Conservation (phyloP, 805 yeast genomes). For the Schwanniomyces occidentalis region DNA sequence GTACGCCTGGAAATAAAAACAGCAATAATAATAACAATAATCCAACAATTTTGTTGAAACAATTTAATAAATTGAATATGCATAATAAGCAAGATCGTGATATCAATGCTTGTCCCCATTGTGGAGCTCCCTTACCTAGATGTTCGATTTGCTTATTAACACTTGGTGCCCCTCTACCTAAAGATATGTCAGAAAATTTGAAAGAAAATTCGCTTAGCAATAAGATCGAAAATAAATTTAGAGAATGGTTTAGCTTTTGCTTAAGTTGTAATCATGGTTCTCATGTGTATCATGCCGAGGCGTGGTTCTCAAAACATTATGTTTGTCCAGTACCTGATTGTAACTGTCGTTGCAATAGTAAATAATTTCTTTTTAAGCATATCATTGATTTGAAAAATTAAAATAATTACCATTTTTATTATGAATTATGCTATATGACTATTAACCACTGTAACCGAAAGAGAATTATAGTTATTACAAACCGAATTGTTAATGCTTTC, state of each 20-base stretch:
- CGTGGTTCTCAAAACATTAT: constrained; percentile 87
- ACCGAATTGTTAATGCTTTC: no score
- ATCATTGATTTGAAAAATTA: no score
- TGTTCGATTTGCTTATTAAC: constrained; percentile 87
- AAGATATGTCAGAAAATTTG: constrained; percentile 30
- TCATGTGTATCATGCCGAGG: constrained; percentile 94
- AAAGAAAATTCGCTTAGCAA: constrained; percentile 16
- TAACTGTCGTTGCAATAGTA: constrained; percentile 73
- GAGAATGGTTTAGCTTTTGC: constrained; percentile 91
- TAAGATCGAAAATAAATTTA: constrained; percentile 46
- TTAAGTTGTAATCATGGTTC: constrained; percentile 88
- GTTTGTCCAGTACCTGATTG: constrained; percentile 96
- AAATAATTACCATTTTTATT: no score
- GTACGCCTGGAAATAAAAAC: constrained; percentile 8
- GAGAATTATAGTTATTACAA: no score
- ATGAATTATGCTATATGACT: no score
- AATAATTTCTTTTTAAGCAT: constrained; percentile 19
- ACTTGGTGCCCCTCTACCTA: constrained; percentile 65
- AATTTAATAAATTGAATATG: constrained; percentile 30
- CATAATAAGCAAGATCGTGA: constrained; percentile 20
- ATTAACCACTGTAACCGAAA: no score
- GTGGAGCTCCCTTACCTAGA: constrained; percentile 84
- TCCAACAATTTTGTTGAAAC: constrained; percentile 28
- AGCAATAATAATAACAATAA: constrained; percentile 13
- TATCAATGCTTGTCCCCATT: constrained; percentile 65